Base-by-base conservation (phyloP, 805 yeast species). In the Myxozyma kluyveri region DNA sequence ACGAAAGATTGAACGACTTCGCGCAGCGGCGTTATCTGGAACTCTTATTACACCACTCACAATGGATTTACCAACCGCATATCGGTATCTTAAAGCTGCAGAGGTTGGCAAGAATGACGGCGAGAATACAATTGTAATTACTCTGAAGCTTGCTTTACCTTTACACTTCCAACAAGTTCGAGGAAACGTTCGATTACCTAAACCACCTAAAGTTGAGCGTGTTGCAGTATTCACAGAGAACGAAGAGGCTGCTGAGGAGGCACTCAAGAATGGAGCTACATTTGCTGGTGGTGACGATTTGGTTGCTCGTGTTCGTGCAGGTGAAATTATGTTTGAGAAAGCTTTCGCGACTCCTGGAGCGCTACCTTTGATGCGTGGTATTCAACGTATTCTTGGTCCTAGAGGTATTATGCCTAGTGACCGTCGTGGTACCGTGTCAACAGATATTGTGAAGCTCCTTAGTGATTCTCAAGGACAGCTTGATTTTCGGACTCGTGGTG, bases 261-360 rank as follows among this genome's bases (percentile, higher is more conserved):
- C 90, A 3, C 69, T 75, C 39, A 71, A 70, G 9, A 75, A 80
- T 22, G 87, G 89, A 39, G 87, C 88, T 21, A 67, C 75, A 12
- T 61, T 76, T 4, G 86, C 82, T 22, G 97, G 96, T 19, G 95
- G 93, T 10, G 67, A 72, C 32, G 86, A 85, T 23, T 71, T 88
- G 47, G 73, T 93, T 29, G 83, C 82, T 31, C 67, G 75, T 46
- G 84, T 91, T 58, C 70, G 74, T 42, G 79, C 80, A 19, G 80
- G 78, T 17, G 72, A 72, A 29, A 63, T 81, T 29, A 76, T 78
- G 57, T 84, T 82, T 62, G 89, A 88, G 63, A 83, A 83, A 63
- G 81, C 88, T 42, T 83, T 84, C 65, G 95, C 96, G 4, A 84
- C 96, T 1, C 87, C 96, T 1, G 96, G 87, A 33, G 80, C 88